These are phyloP conservation scores for Leishmania turanica DNA, from an alignment of 208 protist species.

Conservation along the genomic window DNA sequence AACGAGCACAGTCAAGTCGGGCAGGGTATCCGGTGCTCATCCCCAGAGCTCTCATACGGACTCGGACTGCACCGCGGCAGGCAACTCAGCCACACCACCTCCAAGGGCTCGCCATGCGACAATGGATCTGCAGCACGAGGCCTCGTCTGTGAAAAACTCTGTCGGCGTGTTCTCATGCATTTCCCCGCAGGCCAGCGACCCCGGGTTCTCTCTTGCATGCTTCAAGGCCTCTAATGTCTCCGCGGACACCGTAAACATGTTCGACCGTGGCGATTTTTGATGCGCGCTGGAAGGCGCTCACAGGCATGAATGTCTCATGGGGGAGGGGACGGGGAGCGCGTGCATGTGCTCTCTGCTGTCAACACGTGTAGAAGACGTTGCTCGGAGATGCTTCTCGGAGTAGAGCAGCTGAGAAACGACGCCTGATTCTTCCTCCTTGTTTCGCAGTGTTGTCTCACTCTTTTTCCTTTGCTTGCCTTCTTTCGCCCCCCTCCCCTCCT, in stretches of 20 bases:
- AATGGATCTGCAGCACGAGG: neutral
- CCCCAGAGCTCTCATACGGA: neutral
- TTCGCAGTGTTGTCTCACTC: neutral
- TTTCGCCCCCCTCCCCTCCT: too few relatives aligned
- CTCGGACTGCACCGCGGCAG: neutral
- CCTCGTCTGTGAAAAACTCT: neutral
- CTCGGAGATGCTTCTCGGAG: neutral
- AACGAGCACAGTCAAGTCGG: neutral
- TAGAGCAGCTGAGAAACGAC: neutral
- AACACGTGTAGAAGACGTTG: neutral
- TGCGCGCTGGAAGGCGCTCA: neutral
- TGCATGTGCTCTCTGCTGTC: neutral
- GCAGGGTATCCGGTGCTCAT: neutral
- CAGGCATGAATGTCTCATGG: too few relatives aligned
- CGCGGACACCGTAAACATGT: conserved; percentile 20
- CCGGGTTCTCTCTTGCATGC: conserved; percentile 13
- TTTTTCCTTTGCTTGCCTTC: neutral
- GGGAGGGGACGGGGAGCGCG: too few relatives aligned
- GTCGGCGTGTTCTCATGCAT: neutral
- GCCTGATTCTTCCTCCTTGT: neutral
- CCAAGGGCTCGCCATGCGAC: neutral
- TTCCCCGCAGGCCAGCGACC: conserved; percentile 6
- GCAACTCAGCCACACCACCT: neutral
- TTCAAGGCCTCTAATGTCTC: conserved; percentile 7
- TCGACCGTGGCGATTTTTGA: conserved; percentile 8